Base-by-base conservation (phyloP, 2,329 filamentous ascomycete species). In the Dendryphion nanum region DNA sequence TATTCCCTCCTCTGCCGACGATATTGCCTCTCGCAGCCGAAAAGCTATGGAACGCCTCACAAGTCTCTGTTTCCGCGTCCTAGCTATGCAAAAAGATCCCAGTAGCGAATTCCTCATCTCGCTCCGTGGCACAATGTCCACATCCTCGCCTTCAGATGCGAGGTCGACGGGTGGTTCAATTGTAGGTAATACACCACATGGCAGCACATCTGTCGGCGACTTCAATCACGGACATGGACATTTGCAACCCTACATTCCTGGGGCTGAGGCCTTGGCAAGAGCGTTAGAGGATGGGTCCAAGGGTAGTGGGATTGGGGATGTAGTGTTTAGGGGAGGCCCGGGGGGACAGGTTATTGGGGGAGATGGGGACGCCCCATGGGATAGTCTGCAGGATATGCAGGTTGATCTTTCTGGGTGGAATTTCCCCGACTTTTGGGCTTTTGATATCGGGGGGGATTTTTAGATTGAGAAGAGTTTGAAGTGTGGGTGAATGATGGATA, bases 351-450 rank as follows among this genome's bases (percentile, higher is more conserved):
- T n/a, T n/a, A 7, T n/a, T n/a, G 23, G 23, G 2, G 14, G 23
- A 12, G 16, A 26, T 33, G 15, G 26, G 5, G 18, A 31, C 34
- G 50, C 40, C 0, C 13, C 48, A 3, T 60, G 57, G 12, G 49
- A 57, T 42, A 40, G 41, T 4, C 30, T 60, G 30, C 48, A 55
- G 15, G 55, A 61, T 28, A 55, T 60, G 52, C 53, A 57, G 16
- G 41, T 56, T 13, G 58, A 63, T 34, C 19, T 58, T 29, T 37
- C 36, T 12, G 57, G 51, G 4, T 65, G 61, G 61, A 53, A 44
- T 3, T 63, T 60, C 29, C 55, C 60, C 0, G 61, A 63, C 32
- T 63, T 64, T 42, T 64, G 60, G 61, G 49, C 47, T 3, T 65
- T 63, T 36, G 60, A 63, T 31, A 41, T 65, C 4, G 53, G 50